A percentile compares a stretch with the other conserved stretches of the same genome.
These are phyloP conservation scores for Priceomyces medius DNA, from an alignment of 805 yeast species.

Conservation along the genomic window DNA sequence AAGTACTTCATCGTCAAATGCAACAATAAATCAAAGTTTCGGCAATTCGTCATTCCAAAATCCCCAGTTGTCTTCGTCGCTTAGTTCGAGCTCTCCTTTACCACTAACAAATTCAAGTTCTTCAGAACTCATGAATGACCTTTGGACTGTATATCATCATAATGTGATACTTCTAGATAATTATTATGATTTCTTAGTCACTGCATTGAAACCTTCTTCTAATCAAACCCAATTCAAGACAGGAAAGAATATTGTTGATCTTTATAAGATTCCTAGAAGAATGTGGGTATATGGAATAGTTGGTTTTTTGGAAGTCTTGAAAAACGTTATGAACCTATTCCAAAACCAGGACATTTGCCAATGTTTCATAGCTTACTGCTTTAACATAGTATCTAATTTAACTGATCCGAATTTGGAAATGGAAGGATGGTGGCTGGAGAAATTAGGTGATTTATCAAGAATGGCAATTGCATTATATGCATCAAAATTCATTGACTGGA, in stretches of 20 bases:
- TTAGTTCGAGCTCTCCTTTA: slow-evolving; percentile 12
- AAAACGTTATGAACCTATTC: slow-evolving; percentile 69
- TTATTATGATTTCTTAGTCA: slow-evolving; percentile 68
- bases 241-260: slow-evolving; percentile 73
- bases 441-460: slow-evolving; percentile 79
- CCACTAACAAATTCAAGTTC: slow-evolving; percentile 27
- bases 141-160: slow-evolving; percentile 71
- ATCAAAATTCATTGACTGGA: slow-evolving; percentile 82
- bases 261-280: slow-evolving; percentile 74
- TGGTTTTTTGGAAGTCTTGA: slow-evolving; percentile 72
- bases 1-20: slow-evolving; percentile 2
- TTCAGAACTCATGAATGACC: slow-evolving; percentile 55
- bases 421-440: slow-evolving; percentile 81
- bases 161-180: slow-evolving; percentile 65
- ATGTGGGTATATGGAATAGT: slow-evolving; percentile 87
- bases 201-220: slow-evolving; percentile 64
- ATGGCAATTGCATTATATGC: slow-evolving; percentile 87
- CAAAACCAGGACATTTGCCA: slow-evolving; percentile 77
- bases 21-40: slow-evolving; percentile 7
- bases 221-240: slow-evolving; percentile 56
- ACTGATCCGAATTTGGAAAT: slow-evolving; percentile 56
- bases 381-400: slow-evolving; percentile 54
- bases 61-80: slow-evolving; percentile 15
- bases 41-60: slow-evolving; percentile 12
- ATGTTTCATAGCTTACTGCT: slow-evolving; percentile 71